These are phyloP conservation scores for Phytopythium mirpurense DNA, from an alignment of 352 stramenopile genomes.

Conservation along the genomic window DNA sequence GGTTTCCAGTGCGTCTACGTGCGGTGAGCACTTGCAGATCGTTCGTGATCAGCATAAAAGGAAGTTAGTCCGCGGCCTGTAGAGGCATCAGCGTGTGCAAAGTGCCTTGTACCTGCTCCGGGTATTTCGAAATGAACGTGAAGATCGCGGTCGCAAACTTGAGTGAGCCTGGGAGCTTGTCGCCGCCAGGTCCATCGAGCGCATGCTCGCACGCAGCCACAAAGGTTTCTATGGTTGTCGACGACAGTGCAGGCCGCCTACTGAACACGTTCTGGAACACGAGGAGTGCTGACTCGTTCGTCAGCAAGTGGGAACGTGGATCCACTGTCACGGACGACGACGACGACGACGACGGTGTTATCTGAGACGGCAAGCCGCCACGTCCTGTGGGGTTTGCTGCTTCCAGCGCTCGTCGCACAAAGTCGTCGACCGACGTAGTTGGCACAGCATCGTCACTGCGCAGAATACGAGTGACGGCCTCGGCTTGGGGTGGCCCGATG, in stretches of 20 bases:
- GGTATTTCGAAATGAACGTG: slow-evolving; percentile 58
- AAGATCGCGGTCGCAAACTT: slow-evolving; percentile 67
- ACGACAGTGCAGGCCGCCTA: slow-evolving; percentile 41
- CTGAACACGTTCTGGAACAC: slow-evolving; percentile 76
- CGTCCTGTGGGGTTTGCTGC: slow-evolving; percentile 3
- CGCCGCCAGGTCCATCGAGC: slow-evolving; percentile 26
- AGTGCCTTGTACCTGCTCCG: slow-evolving; percentile 19
- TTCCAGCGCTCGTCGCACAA: slow-evolving; percentile 32
- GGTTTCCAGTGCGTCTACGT: slow-evolving; percentile 38
- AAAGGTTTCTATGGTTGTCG: slow-evolving; percentile 40
- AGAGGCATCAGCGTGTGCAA: not conserved
- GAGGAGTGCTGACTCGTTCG: slow-evolving; percentile 59
- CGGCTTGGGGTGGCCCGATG: slow-evolving; percentile 48
- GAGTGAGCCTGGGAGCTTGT: slow-evolving; percentile 32
- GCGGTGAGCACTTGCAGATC: slow-evolving; percentile 20
- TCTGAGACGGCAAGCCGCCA: not conserved
- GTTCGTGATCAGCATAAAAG: too few relatives aligned
- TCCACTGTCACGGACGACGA: not conserved
- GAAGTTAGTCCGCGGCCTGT: too few relatives aligned
- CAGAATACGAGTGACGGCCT: slow-evolving; percentile 66
- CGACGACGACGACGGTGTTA: not conserved
- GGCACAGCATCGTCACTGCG: slow-evolving; percentile 37
- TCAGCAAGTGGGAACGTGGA: slow-evolving; percentile 26
- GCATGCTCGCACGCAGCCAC: slow-evolving; percentile 35
- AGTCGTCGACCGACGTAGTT: slow-evolving; percentile 38